Evolutionary conservation across 176 grass and related monocot genomes (phyloP).

Genomic region (Carex pumila): DNA sequence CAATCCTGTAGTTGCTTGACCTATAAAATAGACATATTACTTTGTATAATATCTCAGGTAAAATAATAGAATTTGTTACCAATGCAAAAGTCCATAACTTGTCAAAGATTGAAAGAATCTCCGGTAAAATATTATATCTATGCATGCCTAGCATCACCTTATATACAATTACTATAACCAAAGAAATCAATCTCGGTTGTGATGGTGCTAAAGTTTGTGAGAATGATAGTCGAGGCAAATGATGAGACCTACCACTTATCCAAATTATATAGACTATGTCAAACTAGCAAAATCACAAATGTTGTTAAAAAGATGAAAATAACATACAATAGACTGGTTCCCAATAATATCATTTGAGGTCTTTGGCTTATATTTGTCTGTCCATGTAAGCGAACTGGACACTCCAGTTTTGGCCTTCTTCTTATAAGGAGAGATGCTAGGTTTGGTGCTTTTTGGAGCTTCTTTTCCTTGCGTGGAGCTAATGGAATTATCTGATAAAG

Average conservation of each 20-base stretch:
- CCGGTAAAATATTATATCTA: background rate
- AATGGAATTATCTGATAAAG: slow-evolving; percentile 50
- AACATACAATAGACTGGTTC: slow-evolving; percentile 83
- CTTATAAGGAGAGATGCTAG: slow-evolving; percentile 38
- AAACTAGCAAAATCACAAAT: background rate
- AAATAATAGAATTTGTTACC: slow-evolving; percentile 2
- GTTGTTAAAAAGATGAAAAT: background rate
- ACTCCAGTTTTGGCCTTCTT: slow-evolving; percentile 42
- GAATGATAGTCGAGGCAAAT: background rate
- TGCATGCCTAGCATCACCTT: background rate
- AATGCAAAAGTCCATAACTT: background rate
- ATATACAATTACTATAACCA: background rate
- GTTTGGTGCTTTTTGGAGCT: slow-evolving; percentile 37
- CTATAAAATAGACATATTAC: slow-evolving; percentile 32
- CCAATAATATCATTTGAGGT: slow-evolving; percentile 92
- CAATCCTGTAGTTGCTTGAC: slow-evolving; percentile 98
- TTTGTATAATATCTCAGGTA: background rate
- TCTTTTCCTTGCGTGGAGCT: slow-evolving; percentile 36
- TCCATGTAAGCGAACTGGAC: slow-evolving; percentile 76
- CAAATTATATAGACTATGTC: background rate
- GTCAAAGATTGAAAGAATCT: background rate
- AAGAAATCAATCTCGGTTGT: background rate
- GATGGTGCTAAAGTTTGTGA: background rate
- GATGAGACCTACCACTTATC: background rate
- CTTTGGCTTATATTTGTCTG: slow-evolving; percentile 93